These are phyloP conservation scores for Umbelopsis ramanniana DNA, from an alignment of 192 early-diverging fungal species.

Conservation along the genomic window DNA sequence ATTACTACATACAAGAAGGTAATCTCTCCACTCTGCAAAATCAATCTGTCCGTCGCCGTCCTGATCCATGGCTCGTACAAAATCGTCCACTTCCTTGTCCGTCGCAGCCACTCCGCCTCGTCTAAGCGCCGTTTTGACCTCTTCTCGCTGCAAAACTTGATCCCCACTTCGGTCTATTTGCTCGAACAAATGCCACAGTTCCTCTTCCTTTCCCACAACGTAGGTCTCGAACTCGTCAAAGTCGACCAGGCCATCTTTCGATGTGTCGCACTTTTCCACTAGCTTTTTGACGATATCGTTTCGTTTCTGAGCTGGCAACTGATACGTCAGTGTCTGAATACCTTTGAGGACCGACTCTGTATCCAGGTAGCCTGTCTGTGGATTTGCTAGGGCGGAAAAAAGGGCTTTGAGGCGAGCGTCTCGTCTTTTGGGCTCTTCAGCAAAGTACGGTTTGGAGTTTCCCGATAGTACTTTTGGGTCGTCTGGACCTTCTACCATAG, in stretches of 20 bases:
- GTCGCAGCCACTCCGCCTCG: constrained; percentile 61
- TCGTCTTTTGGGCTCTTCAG: constrained; percentile 33
- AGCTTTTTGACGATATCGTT: constrained; percentile 44
- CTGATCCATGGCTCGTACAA: constrained; percentile 65
- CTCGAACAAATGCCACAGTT: constrained; percentile 65
- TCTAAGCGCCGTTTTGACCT: constrained; percentile 54
- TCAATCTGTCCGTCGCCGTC: constrained; percentile 64
- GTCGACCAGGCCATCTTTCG: constrained; percentile 43
- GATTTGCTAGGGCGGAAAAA: constrained; percentile 36
- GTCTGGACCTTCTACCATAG: not conserved
- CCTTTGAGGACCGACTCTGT: constrained; percentile 37
- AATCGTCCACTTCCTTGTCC: constrained; percentile 57
- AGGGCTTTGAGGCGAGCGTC: constrained; percentile 34
- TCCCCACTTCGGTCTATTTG: constrained; percentile 63
- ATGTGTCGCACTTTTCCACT: constrained; percentile 37
- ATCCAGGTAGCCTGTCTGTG: constrained; percentile 35
- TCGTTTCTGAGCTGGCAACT: constrained; percentile 32
- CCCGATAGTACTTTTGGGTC: constrained; percentile 1
- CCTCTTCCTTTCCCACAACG: constrained; percentile 64
- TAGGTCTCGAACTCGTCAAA: constrained; percentile 61
- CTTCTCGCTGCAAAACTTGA: constrained; percentile 53
- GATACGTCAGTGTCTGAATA: constrained; percentile 35
- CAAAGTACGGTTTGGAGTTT: constrained; percentile 24
- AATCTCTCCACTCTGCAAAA: constrained; percentile 69
- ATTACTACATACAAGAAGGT: constrained; percentile 50